Conservation (phyloP, 345 rosid genomes). For the Arabidopsis suecica region DNA sequence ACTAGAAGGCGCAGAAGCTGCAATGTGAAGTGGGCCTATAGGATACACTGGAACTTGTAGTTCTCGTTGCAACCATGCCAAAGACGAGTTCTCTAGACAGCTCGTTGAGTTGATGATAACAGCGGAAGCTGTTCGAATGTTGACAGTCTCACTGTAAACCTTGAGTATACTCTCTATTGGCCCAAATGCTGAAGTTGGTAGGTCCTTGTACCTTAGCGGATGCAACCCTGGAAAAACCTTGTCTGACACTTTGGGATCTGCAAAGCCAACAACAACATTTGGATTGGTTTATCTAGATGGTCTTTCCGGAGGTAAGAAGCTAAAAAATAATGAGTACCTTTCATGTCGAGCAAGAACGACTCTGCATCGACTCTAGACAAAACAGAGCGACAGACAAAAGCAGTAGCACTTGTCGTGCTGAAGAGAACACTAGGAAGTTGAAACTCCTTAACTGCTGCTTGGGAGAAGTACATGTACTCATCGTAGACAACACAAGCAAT, state of each 20-base stretch:
- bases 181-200: conserved; percentile 43
- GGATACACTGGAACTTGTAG: conserved; percentile 44
- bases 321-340: conserved; percentile 37
- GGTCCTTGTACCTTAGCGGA: conserved; percentile 48
- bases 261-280: background rate
- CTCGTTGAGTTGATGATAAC: conserved; percentile 43
- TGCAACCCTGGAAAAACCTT: conserved; percentile 34
- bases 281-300: background rate
- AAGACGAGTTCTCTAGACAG: conserved; percentile 41
- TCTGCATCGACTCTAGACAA: conserved; percentile 30
- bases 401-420: conserved; percentile 45
- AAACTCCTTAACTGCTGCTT: conserved; percentile 45
- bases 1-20: conserved; percentile 43
- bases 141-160: conserved; percentile 17
- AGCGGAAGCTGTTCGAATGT: conserved; percentile 42
- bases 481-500: conserved; percentile 60
- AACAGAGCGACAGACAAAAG: conserved; percentile 42
- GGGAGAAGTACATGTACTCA: conserved; percentile 54
- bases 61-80: conserved; percentile 37
- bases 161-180: conserved; percentile 35
- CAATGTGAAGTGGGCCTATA: conserved; percentile 44
- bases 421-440: conserved; percentile 43
- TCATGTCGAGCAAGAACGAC: conserved; percentile 31
- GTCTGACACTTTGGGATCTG: conserved; percentile 32
- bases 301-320: background rate